Conservation (phyloP, 257 asterid genomes). For the Ligustrum vulgare region DNA sequence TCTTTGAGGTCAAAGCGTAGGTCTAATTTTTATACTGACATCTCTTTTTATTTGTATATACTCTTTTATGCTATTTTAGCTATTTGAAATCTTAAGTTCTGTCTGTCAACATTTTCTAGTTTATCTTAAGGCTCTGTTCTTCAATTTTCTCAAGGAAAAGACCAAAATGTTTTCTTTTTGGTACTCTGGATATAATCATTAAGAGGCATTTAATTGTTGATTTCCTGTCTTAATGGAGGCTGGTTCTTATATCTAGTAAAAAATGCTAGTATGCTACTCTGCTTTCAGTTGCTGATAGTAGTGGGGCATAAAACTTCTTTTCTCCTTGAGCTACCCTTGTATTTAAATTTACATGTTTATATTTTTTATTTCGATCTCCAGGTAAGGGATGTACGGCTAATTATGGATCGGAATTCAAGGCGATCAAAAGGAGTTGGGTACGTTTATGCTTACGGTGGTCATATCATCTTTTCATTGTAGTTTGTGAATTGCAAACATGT, state of each 20-base stretch:
- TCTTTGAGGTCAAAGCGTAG: no score
- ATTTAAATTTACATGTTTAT: not conserved
- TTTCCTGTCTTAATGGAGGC: not conserved
- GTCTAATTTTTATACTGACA: no score
- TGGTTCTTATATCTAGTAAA: no score
- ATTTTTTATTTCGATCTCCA: conserved; percentile 26
- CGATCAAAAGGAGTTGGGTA: conserved; percentile 99
- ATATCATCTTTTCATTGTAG: not conserved
- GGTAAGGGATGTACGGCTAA: conserved; percentile 97
- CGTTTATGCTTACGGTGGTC: conserved; percentile 28
- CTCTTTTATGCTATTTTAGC: no score
- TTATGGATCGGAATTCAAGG: conserved; percentile 98
- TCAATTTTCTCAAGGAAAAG: not conserved
- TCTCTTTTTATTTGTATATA: no score
- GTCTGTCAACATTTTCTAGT: no score
- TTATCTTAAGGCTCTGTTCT: not conserved
- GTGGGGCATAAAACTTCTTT: not conserved
- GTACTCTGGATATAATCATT: not conserved
- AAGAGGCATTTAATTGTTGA: not conserved
- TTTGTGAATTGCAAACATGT: no score
- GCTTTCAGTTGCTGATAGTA: not conserved
- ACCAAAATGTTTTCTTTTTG: not conserved
- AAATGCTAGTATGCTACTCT: no score
- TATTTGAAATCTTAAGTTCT: no score
- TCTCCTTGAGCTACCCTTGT: not conserved